Base-by-base conservation (phyloP, 2,329 filamentous ascomycete genomes). In the Calcarisporium arbuscula region DNA sequence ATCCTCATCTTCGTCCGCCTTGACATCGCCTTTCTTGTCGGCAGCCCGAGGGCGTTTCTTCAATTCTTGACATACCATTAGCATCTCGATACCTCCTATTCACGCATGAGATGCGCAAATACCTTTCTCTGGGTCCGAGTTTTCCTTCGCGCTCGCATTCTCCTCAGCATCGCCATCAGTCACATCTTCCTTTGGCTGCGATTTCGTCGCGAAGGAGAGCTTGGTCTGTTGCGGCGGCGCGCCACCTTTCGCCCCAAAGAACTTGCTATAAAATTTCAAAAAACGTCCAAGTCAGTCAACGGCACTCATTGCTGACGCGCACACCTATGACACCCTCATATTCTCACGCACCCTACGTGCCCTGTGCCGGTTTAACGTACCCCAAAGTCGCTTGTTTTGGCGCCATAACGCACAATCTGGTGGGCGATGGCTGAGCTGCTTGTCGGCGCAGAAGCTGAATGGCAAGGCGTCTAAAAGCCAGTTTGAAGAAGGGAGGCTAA, bases 331-430 rank as follows among this genome's bases (percentile, higher is more conserved):
- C 28, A 16, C 9, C 23, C 20, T 12, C 22, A 32, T 35, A 43
- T 41, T 36, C 38, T 38, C 65, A 62, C 77, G 46, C 58, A 88
- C 84, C 80, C 75, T 59, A 90, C 49, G 80, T 86, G 54, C 72
- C 77, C 68, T 90, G 85, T 45, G 72, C 70, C 51, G 79, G 65
- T 62, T 77, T 81, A 43, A 90, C 87, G 65, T 92, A 94, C 88
- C 85, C 85, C 59, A 94, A 65, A 41, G 85, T 94, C 51, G 84
- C 79, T 65, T 94, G 87, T 57, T 85, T 88, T 28, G 65, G 65
- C 47, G 67, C 63, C 63, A 67, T 64, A 46, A 47, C 48, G 39
- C 34, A 42, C 28, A 41, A 15, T 34, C 32, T 45, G 23, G 26
- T 20, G 19, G 34, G 29, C 22, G 34, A 23, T n/a, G 31, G 32